Percentiles rank a stretch among this genome's conserved stretches.
Evolutionary conservation across 495 filamentous ascomycete species (phyloP).

Genomic region (Aspergillus diversus): DNA sequence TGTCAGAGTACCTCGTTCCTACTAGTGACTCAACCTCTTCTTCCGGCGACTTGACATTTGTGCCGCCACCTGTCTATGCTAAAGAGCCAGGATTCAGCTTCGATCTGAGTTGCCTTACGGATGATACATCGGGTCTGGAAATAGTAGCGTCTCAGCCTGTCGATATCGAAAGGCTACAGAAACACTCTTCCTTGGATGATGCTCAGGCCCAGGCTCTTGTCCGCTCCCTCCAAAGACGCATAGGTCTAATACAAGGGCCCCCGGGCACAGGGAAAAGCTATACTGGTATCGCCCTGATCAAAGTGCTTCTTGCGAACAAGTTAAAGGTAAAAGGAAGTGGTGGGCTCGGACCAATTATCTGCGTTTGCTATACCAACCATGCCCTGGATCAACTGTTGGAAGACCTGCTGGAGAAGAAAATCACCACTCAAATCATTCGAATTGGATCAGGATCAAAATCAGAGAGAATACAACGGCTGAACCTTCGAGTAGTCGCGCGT

Average conservation of each 20-base stretch:
- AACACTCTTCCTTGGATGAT: slow-evolving; percentile 56
- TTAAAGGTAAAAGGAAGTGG: slow-evolving; percentile 19
- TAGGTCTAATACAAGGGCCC: slow-evolving; percentile 78
- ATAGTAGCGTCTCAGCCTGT: slow-evolving; percentile 38
- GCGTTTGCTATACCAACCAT: slow-evolving; percentile 71
- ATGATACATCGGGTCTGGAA: slow-evolving; percentile 34
- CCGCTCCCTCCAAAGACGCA: slow-evolving; percentile 53
- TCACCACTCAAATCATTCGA: slow-evolving; percentile 63
- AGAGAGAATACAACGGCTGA: slow-evolving; percentile 43
- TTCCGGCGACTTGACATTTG: slow-evolving; percentile 17
- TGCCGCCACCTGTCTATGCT: slow-evolving; percentile 60
- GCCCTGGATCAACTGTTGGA: slow-evolving; percentile 75
- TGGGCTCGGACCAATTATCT: slow-evolving; percentile 66
- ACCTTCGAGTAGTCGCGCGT: slow-evolving; percentile 45
- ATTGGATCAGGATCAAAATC: slow-evolving; percentile 70
- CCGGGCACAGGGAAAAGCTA: slow-evolving; percentile 81
- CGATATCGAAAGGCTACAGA: slow-evolving; percentile 42
- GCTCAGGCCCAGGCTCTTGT: slow-evolving; percentile 62
- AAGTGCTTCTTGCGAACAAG: slow-evolving; percentile 65
- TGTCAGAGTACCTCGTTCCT: slow-evolving; percentile 60
- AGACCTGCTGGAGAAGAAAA: slow-evolving; percentile 56
- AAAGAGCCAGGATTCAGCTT: slow-evolving; percentile 55
- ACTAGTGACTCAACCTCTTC: neutral
- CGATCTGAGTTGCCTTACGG: slow-evolving; percentile 52
- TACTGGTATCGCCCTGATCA: slow-evolving; percentile 60